Conservation (phyloP, 768 basidiomycete genomes). For the Leccinum fibrillosum region DNA sequence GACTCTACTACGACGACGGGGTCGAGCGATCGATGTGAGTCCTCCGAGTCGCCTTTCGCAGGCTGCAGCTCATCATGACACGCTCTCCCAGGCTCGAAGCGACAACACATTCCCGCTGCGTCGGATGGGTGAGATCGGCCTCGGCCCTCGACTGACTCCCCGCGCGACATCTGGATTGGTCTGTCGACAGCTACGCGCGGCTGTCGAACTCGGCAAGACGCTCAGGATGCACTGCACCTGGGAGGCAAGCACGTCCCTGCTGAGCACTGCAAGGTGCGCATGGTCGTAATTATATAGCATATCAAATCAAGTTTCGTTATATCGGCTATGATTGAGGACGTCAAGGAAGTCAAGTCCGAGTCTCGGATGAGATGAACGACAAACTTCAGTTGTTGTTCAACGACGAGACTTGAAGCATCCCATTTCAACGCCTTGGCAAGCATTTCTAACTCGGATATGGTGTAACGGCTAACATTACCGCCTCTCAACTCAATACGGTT, state of each 20-base stretch:
- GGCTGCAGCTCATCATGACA: not conserved
- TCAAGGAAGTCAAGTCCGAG: too few species aligned
- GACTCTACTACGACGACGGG: conserved; percentile 68
- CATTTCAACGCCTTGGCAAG: too few species aligned
- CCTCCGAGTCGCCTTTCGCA: not conserved
- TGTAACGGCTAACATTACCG: conserved; percentile 69
- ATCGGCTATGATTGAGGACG: too few species aligned
- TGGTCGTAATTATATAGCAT: not conserved
- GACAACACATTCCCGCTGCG: conserved; percentile 68
- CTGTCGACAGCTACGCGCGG: conserved; percentile 59
- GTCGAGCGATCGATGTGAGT: conserved; percentile 69
- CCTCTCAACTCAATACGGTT: conserved; percentile 45
- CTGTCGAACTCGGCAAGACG: conserved; percentile 68
- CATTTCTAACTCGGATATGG: conserved; percentile 41
- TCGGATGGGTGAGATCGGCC: conserved; percentile 86
- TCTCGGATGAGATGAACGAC: too few species aligned
- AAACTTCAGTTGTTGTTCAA: too few species aligned
- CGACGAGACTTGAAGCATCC: too few species aligned
- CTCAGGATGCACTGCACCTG: conserved; percentile 72
- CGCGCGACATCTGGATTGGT: conserved; percentile 61
- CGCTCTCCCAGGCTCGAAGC: conserved; percentile 53
- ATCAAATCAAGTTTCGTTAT: too few species aligned
- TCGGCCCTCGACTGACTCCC: conserved; percentile 82
- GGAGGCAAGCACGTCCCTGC: conserved; percentile 72
- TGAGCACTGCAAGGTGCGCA: conserved; percentile 53